Percentiles rank a stretch among this genome's conserved stretches.
Evolutionary conservation across 306 rosid species (phyloP).

Genomic region (Pterocarpus macrocarpus): DNA sequence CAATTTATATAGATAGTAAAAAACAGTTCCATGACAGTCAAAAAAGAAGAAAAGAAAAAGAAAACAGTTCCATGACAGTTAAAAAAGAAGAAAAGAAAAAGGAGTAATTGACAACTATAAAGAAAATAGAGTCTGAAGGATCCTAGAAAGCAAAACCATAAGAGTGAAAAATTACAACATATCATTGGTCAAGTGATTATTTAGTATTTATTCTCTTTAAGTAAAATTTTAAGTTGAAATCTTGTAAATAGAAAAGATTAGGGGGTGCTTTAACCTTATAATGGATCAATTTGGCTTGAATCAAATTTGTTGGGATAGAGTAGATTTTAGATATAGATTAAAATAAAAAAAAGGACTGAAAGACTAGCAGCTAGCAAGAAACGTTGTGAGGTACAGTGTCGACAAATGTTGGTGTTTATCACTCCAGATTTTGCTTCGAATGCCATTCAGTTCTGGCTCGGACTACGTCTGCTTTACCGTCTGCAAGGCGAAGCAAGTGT

Average conservation of each 20-base stretch:
- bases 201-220: too few relatives aligned
- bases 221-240: too few relatives aligned
- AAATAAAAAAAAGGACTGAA: not conserved
- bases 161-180: too few relatives aligned
- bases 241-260: too few relatives aligned
- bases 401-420: not conserved
- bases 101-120: conserved; percentile 2
- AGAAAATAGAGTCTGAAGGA: not conserved
- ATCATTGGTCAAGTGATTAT: too few relatives aligned
- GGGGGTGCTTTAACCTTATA: too few relatives aligned
- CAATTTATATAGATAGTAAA: not conserved
- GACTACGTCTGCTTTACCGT: conserved; percentile 68
- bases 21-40: not conserved
- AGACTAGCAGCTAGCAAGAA: not conserved
- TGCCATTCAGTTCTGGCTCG: conserved; percentile 91
- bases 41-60: too few relatives aligned
- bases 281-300: too few relatives aligned
- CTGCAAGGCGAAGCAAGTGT: conserved; percentile 85
- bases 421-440: conserved; percentile 40
- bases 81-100: conserved; percentile 2
- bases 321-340: too few relatives aligned
- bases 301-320: too few relatives aligned
- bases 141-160: not conserved
- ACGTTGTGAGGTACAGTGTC: not conserved
- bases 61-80: not conserved